Conservation (phyloP, 2,329 filamentous ascomycete species). For the Diplodia intermedia region DNA sequence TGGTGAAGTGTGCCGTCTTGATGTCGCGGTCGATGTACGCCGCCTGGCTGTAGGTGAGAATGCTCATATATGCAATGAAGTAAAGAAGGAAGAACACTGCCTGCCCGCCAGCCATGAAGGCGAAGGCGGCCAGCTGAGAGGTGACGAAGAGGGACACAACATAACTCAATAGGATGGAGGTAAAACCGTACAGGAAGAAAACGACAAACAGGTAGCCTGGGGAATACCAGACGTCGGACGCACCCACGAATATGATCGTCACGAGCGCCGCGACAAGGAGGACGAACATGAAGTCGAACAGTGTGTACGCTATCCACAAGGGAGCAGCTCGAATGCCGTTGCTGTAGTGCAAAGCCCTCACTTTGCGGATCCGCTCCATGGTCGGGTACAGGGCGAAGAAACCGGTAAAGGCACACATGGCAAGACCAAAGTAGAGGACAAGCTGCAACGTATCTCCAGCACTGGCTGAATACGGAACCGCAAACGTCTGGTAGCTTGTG, state of each 20-base stretch:
- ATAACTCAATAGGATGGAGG: conserved; percentile 78
- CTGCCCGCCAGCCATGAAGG: conserved; percentile 79
- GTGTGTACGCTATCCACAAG: conserved; percentile 82
- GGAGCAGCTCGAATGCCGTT: conserved; percentile 85
- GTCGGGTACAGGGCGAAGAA: conserved; percentile 91
- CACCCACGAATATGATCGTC: conserved; percentile 71
- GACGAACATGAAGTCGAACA: conserved; percentile 81
- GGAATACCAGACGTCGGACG: conserved; percentile 74
- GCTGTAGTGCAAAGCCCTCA: conserved; percentile 86
- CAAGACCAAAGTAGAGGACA: conserved; percentile 80
- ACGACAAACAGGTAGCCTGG: conserved; percentile 83
- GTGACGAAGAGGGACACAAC: conserved; percentile 79
- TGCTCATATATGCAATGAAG: conserved; percentile 58
- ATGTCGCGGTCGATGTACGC: conserved; percentile 72
- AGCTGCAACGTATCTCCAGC: conserved; percentile 79
- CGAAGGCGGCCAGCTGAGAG: conserved; percentile 84
- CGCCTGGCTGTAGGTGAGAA: conserved; percentile 76
- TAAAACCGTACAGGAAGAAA: conserved; percentile 80
- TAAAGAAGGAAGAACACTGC: conserved; percentile 60
- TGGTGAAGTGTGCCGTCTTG: conserved; percentile 74
- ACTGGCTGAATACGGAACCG: conserved; percentile 71
- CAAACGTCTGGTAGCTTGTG: conserved; percentile 77
- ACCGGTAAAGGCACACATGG: conserved; percentile 77
- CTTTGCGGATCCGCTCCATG: conserved; percentile 77
- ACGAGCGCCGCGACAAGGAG: conserved; percentile 70